Evolutionary conservation across 768 basidiomycete species (phyloP), one percentile per base, ranked within the genome.

Genomic region (Hygrophoropsis aurantiaca): DNA sequence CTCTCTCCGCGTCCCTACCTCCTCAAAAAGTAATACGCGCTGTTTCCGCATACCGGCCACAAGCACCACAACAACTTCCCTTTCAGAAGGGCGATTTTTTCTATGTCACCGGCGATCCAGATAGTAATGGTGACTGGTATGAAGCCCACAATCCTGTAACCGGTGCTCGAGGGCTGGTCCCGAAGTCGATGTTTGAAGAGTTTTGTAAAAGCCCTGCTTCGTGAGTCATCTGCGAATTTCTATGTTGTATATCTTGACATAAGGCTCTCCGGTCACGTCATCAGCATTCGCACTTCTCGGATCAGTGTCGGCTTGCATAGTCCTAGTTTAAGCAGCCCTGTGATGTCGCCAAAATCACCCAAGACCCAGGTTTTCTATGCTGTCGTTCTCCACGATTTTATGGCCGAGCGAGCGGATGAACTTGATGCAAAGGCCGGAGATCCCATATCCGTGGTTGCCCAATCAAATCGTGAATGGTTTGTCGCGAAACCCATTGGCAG

Each of bases 381-480:
- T 19, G 80, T 95, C 56, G 97, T 99, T 21, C 80, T 93, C 51
- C 95, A 97, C 60, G 94, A 98, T 60, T 99, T 99, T 57, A 65
- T 74, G 11, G 94, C 97, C n/a, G 97, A 99, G 67, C 81, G 97
- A 37, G 80, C 90, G 4, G 97, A 99, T 63, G 97, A 99, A 61
- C 82, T 99, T 38, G 94, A 95, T 51, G 95, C 95, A 2, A 93
- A 88, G 59, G 81, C 85, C 1, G 95, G 94, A 27, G 97, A 99
- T 59, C 79, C 90, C 7, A 90, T 99, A 62, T 89, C 94, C 15
- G 92, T 99, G 50, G 97, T 98, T 47, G 97, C 97, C 0, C 97
- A 98, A 66, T 97, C 94, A n/a, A 99, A 98, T 62, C 91, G 93
- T 54, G 97, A 99, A 66, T 99, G 97, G 97, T 98, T 97, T 66